A percentile compares a stretch with the other conserved stretches of the same genome.
Evolutionary conservation across 768 basidiomycete genomes (phyloP).

Genomic region (Boletus insuetus): DNA sequence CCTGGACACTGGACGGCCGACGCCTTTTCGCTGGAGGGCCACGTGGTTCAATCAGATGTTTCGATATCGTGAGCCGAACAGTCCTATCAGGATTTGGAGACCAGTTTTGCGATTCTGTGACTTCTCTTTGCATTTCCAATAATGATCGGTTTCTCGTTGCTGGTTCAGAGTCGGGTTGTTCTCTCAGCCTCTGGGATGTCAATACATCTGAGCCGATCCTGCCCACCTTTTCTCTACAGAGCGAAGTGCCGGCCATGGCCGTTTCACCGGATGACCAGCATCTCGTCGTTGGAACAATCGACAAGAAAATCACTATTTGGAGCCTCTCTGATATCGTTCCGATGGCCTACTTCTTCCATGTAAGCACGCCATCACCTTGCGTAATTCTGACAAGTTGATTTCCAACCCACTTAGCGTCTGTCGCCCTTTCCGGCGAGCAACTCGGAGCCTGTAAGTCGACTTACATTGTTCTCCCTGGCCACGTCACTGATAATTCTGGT

Average conservation of each 20-base stretch:
- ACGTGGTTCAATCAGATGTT: constrained; percentile 4
- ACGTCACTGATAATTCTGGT: neutral
- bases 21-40: constrained; percentile 10
- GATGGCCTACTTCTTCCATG: neutral
- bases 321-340: neutral
- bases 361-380: neutral
- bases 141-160: constrained; percentile 5
- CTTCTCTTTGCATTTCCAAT: constrained; percentile 3
- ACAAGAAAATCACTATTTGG: neutral
- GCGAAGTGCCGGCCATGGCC: neutral
- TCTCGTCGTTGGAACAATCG: neutral
- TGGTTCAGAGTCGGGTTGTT: neutral
- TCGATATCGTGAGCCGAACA: neutral
- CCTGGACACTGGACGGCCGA: constrained; percentile 4
- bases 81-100: neutral
- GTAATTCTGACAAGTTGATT: neutral
- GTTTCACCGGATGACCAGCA: constrained; percentile 4
- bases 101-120: constrained; percentile 1
- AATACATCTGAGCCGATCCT: neutral
- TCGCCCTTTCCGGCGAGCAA: neutral
- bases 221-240: neutral
- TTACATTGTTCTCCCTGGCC: neutral
- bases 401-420: neutral
- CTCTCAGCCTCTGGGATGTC: constrained; percentile 9
- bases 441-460: neutral